Evolutionary conservation across 441 rosid genomes (phyloP).

Genomic region (Theobroma grandiflorum): DNA sequence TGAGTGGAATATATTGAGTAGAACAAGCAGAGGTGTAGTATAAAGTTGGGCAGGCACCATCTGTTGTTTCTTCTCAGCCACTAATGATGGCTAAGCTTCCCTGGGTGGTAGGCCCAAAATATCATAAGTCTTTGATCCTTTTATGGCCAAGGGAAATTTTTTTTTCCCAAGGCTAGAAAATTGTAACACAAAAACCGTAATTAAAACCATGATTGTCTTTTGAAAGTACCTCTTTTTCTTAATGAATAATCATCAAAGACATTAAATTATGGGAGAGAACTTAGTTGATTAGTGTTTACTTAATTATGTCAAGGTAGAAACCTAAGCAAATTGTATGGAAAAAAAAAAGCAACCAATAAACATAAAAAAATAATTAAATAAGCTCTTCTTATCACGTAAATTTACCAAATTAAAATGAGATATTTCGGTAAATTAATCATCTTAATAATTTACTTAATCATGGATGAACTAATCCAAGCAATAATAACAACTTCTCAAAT

Average conservation of each 20-base stretch:
- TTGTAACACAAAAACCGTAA: not conserved
- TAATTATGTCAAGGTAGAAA: not conserved
- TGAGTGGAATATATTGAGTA: constrained; percentile 24
- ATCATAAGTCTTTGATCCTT: constrained; percentile 5
- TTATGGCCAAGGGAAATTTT: not conserved
- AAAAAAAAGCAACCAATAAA: no score
- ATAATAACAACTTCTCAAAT: no score
- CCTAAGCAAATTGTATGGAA: not conserved
- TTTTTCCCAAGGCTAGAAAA: not conserved
- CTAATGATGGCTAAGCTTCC: constrained; percentile 18
- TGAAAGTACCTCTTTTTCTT: not conserved
- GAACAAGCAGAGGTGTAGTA: constrained; percentile 19
- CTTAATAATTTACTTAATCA: no score
- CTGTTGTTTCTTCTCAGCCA: constrained; percentile 28
- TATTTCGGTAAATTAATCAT: no score
- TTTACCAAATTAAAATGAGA: no score
- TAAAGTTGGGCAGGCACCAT: constrained; percentile 26
- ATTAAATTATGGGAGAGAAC: not conserved
- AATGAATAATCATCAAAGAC: not conserved
- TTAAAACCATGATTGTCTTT: constrained; percentile 26
- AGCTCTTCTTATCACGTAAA: no score
- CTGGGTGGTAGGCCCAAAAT: constrained; percentile 35
- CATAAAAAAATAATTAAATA: no score
- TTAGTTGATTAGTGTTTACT: not conserved
- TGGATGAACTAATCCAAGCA: no score